Percentiles rank a stretch among this genome's conserved stretches.
Evolutionary conservation across 331 rosid genomes (phyloP).

Genomic region (Quercus phellos): DNA sequence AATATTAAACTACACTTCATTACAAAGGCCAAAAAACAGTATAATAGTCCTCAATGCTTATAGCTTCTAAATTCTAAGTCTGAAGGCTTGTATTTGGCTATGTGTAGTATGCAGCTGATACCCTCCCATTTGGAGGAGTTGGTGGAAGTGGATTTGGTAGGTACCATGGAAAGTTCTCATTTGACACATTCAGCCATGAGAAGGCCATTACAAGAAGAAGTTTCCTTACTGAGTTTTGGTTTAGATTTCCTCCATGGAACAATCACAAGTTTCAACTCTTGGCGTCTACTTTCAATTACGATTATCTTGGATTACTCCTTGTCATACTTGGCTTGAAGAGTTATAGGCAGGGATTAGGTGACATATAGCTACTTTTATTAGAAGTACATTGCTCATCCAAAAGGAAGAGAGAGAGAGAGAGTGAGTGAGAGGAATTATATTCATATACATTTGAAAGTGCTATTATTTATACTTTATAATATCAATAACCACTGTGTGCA

Average conservation of each 20-base stretch:
- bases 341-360: not conserved
- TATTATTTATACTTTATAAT: too few species aligned
- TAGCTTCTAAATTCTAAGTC: not conserved
- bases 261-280: constrained; percentile 49
- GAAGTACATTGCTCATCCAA: too few species aligned
- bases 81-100: not conserved
- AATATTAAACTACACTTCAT: too few species aligned
- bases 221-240: constrained; percentile 65
- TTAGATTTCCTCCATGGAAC: constrained; percentile 76
- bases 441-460: too few species aligned
- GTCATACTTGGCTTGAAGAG: constrained; percentile 46
- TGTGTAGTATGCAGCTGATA: constrained; percentile 53
- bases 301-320: constrained; percentile 49
- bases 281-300: constrained; percentile 29
- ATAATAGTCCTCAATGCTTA: not conserved
- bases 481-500: too few species aligned
- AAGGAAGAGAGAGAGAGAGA: too few species aligned
- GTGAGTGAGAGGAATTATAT: too few species aligned
- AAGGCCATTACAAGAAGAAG: constrained; percentile 53
- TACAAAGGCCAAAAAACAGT: too few species aligned
- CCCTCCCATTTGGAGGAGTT: constrained; percentile 77
- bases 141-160: constrained; percentile 70
- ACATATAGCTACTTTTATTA: too few species aligned
- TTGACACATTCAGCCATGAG: constrained; percentile 64
- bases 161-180: constrained; percentile 78